Evolutionary conservation across 768 basidiomycete genomes (phyloP), one percentile per base, ranked within the genome.

Genomic region (Hemileccinum impolitum): DNA sequence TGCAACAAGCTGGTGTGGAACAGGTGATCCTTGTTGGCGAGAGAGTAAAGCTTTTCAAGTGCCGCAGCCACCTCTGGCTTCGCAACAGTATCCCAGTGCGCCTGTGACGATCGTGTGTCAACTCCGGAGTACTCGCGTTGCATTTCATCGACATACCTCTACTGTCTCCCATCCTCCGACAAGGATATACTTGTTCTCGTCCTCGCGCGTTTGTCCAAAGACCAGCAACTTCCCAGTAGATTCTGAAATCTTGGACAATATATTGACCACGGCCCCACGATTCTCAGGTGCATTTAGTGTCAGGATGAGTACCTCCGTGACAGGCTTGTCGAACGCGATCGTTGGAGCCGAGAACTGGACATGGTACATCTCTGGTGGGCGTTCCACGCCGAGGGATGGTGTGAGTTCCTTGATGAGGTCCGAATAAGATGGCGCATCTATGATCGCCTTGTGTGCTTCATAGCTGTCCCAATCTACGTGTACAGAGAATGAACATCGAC

Each of bases 391-490:
- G 9, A 62, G 1, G 28, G 45, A 28, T 13, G 49, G 50, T 13
- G 25, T 36, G 34, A 62, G 51, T 4, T 13, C 14, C 12, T 21
- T 37, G 12, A 39, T 0, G 34, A 67, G 19, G 3, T 2, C 30
- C 7, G 31, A 4, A 25, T 60, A 60, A 4, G 34, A 25, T 1
- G 47, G 28, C 8, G 15, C 36, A 3, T 53, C 19, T 1, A 58
- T 54, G 28, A 60, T 0, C 0, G 51, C 48, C 32, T 53, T 31
- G 50, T 65, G 65, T n/a, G 52, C 36, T 9, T 65, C 58, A 10
- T 45, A 50, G 32, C 12, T 60, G 12, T 62, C 65, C 63, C 63
- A 65, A 44, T 67, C 65, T 67, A 23, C 9, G 12, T 18, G 39
- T 10, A 21, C 44, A 17, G 23, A 30, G 2, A 9, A 12, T 12